Conservation (phyloP, 2,329 filamentous ascomycete genomes). For the Phaeosphaeriaceae sp. region DNA sequence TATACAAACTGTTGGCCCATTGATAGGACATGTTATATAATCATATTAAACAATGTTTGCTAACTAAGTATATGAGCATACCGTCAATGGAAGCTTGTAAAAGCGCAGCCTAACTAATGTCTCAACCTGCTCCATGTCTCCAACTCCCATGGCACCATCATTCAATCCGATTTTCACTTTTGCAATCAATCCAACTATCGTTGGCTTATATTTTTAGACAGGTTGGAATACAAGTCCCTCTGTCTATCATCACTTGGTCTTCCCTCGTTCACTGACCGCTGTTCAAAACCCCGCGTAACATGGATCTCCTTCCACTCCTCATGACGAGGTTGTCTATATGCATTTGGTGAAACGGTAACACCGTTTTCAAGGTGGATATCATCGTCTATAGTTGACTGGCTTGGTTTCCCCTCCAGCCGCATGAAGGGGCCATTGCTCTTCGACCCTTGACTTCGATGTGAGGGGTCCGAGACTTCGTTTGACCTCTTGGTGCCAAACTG, state of each 20-base stretch:
- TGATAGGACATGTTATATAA: no score
- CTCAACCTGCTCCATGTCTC: no score
- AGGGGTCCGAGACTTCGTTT: neutral
- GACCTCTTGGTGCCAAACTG: constrained; percentile 3
- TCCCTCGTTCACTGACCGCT: neutral
- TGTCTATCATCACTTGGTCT: constrained; percentile 1
- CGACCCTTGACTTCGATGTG: neutral
- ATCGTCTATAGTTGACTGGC: neutral
- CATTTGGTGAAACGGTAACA: neutral
- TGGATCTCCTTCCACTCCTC: constrained; percentile 3
- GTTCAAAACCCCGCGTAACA: constrained; percentile 3
- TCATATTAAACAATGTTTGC: no score
- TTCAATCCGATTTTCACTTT: no score
- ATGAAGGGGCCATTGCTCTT: neutral
- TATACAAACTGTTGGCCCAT: no score
- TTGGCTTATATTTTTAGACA: neutral
- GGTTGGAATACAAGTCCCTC: constrained; percentile 1
- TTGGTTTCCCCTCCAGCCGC: neutral
- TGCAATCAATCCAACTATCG: no score
- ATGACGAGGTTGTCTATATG: neutral
- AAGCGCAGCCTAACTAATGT: no score
- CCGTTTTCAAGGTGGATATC: constrained; percentile 1
- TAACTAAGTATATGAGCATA: no score
- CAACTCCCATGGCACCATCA: no score
- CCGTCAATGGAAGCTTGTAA: no score